Percentiles rank a stretch among this genome's conserved stretches.
Conservation (phyloP, 768 basidiomycete species). For the Mycena haematopus region DNA sequence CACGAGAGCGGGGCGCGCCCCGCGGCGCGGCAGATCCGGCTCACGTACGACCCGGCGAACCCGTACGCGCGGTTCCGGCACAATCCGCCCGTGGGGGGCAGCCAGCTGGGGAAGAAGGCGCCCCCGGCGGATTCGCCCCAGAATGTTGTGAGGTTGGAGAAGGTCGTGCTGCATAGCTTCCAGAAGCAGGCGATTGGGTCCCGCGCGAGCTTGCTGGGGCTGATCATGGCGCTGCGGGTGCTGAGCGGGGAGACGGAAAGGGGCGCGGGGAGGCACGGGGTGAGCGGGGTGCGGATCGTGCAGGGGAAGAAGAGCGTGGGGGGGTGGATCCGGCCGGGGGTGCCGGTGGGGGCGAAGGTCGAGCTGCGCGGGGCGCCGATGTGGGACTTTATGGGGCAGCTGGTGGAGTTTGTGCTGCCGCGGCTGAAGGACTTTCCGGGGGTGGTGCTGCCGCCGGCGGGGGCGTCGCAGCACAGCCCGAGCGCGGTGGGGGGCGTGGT, state of each 20-base stretch:
- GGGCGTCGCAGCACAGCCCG: constrained; percentile 72
- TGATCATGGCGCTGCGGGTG: constrained; percentile 86
- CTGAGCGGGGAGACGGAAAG: constrained; percentile 83
- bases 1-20: constrained; percentile 69
- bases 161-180: constrained; percentile 87
- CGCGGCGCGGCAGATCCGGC: constrained; percentile 62
- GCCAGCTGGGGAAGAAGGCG: constrained; percentile 68
- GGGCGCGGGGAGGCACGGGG: constrained; percentile 73
- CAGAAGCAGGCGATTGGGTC: constrained; percentile 78
- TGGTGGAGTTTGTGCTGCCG: constrained; percentile 95
- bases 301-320: constrained; percentile 70
- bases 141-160: constrained; percentile 79
- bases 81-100: constrained; percentile 78
- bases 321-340: constrained; percentile 84
- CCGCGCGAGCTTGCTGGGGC: constrained; percentile 77
- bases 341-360: constrained; percentile 89
- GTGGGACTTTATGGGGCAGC: constrained; percentile 90
- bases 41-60: constrained; percentile 75
- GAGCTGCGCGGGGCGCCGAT: constrained; percentile 89
- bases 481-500: constrained; percentile 88
- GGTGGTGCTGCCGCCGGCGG: constrained; percentile 76
- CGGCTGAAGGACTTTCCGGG: constrained; percentile 91
- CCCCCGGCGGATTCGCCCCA: constrained; percentile 70
- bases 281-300: constrained; percentile 81
- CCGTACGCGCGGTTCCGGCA: constrained; percentile 84